Base-by-base conservation (phyloP, 2,329 filamentous ascomycete genomes). In the Clarireedia paspali region DNA sequence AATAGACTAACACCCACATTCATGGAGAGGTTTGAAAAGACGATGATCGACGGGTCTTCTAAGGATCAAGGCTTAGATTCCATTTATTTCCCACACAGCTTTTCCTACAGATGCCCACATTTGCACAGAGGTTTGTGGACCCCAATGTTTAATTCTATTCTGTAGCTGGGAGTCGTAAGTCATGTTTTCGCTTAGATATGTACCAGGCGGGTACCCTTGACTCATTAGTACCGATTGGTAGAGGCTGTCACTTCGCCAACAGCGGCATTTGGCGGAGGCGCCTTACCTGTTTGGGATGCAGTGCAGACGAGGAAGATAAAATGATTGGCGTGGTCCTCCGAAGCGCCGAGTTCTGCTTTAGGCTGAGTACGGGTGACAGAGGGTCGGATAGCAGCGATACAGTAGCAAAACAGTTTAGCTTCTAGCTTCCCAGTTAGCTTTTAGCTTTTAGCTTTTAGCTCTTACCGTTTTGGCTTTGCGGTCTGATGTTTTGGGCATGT, bases 161-260 rank as follows among this genome's bases (percentile, higher is more conserved):
- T 20, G 42, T 7, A 15, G 34, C 20, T n/a, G 6, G 42, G 7
- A n/a, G 20, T 44, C 23, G 27, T 15, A 47, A 50, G 53, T 50
- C 53, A 50, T 26, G 26, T 27, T 42, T 10, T 44, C 27, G 46
- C 14, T 50, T 50, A 50, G 26, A 55, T 50, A 50, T 26, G 14
- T 26, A 44, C 20, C 23, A 34, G 4, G 3, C 17, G 34, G 15
- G 6, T 36, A 38, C n/a, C 36, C 38, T 17, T 50, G 46, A 55
- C 46, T 55, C 27, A 24, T 4, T 50, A 30, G 34, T n/a, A 15
- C 26, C 53, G 30, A 23, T 26, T 36, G 30, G 47, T 30, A 49
- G 39, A 12, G 12, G 30, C 14, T 6, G 39, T n/a, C 47, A 50
- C 34, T 42, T 27, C 39, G 36, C 45, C 10, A 49, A 54, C 23